Conservation (phyloP, 169 alveolate genomes). For the Cryptosporidium felis region DNA sequence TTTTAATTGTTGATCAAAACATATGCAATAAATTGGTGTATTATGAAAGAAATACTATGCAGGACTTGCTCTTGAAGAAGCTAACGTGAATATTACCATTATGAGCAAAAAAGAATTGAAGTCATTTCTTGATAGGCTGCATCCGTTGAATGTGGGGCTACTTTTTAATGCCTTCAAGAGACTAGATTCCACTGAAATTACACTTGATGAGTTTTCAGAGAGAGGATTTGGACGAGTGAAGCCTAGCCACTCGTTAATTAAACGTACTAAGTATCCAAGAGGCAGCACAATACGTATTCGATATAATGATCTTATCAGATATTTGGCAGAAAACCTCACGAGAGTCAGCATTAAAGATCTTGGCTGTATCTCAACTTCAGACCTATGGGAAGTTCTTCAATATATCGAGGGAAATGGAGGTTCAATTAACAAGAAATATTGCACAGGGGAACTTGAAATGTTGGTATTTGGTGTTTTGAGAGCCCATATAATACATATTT, state of each 20-base stretch:
- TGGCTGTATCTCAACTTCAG: background rate
- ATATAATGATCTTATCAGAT: slow-evolving; percentile 15
- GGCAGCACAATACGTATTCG: background rate
- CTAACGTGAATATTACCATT: too few species aligned
- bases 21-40: too few species aligned
- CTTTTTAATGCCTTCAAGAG: slow-evolving; percentile 1
- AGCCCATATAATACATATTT: slow-evolving; percentile 31
- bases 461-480: slow-evolving; percentile 4
- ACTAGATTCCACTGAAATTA: background rate
- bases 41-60: too few species aligned
- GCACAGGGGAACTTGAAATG: background rate
- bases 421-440: background rate
- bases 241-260: background rate
- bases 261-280: background rate
- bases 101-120: slow-evolving; percentile 28
- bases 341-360: slow-evolving; percentile 24
- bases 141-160: slow-evolving; percentile 31
- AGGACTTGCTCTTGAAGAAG: too few species aligned
- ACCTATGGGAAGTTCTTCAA: background rate
- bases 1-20: too few species aligned
- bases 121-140: background rate
- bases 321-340: slow-evolving; percentile 15
- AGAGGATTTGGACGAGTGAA: background rate
- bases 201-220: background rate
- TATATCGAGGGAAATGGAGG: background rate